Evolutionary conservation across 257 asterid species (phyloP).

Genomic region (Solanum chmielewskii): DNA sequence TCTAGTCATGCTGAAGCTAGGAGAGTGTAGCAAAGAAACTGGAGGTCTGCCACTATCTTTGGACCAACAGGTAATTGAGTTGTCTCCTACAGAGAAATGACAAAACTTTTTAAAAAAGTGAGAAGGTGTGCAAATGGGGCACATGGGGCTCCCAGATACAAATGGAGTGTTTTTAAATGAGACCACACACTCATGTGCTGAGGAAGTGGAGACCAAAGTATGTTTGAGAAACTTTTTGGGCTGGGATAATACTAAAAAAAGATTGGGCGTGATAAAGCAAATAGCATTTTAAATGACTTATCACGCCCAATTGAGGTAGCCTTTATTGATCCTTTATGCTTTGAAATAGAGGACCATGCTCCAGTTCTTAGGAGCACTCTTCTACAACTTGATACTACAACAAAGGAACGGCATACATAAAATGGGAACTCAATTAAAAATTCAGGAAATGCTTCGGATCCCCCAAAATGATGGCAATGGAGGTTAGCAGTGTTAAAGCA

Average conservation of each 20-base stretch:
- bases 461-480: background rate
- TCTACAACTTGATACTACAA: background rate
- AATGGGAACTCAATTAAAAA: background rate
- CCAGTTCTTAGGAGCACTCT: background rate
- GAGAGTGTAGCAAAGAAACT: background rate
- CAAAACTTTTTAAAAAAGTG: too few species aligned
- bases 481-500: background rate
- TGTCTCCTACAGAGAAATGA: background rate
- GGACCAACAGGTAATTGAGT: background rate
- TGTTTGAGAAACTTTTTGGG: background rate
- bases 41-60: background rate
- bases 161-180: background rate
- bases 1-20: background rate
- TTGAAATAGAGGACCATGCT: background rate
- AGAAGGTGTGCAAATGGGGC: background rate
- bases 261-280: background rate
- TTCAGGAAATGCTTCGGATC: background rate
- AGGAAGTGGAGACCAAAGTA: background rate
- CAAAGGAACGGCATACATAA: background rate
- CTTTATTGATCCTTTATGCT: background rate
- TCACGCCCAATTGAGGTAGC: background rate
- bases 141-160: background rate
- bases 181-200: background rate
- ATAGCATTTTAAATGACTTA: background rate
- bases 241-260: too few species aligned